phyloP scores from a whole-genome alignment of 2,329 filamentous ascomycete genomes.

The Aureobasidium sp. region DNA sequence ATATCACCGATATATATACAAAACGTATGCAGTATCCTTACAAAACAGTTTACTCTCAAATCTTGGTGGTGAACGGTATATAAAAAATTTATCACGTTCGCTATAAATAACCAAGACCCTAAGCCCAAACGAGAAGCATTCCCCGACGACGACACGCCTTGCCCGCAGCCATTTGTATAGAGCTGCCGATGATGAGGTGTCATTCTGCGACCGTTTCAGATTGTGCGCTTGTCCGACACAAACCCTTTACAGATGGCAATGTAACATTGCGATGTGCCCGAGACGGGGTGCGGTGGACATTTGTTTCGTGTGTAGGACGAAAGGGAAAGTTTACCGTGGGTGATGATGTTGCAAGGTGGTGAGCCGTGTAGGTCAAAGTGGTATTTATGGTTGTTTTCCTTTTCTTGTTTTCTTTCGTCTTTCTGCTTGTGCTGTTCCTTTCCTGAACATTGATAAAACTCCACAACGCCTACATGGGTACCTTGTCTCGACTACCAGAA shows the following conservation, averaged over 20 bases:
- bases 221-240: background rate
- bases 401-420: background rate
- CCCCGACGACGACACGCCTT: background rate
- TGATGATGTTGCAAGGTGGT: background rate
- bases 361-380: background rate
- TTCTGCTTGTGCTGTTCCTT: background rate
- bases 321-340: background rate
- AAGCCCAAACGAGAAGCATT: background rate
- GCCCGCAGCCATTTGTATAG: background rate
- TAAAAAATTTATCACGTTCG: background rate
- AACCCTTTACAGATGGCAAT: background rate
- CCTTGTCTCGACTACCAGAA: background rate
- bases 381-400: background rate
- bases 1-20: background rate
- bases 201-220: conserved; percentile 5
- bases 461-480: background rate
- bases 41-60: background rate
- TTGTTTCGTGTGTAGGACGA: conserved; percentile 1
- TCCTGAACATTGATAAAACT: background rate
- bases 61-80: background rate
- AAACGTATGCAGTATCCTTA: background rate
- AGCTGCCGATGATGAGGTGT: background rate
- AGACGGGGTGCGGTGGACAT: too few species aligned
- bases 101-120: background rate
- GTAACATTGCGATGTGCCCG: background rate